Base-by-base conservation (phyloP, 1,139 yeast species). In the Candida sojae region DNA sequence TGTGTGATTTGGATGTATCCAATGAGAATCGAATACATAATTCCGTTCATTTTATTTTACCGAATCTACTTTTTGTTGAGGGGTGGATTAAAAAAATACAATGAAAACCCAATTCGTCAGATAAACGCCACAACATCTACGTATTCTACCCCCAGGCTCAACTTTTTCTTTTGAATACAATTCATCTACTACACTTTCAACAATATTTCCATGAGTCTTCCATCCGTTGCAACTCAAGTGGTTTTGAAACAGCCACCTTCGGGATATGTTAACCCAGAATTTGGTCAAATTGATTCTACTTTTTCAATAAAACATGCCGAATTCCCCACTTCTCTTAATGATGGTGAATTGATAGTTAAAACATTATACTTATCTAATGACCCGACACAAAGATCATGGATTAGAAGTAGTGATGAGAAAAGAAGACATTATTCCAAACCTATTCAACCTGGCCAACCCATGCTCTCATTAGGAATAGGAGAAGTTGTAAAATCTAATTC, bases 361-460 rank as follows among this genome's bases (percentile, higher is more conserved):
- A 63, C 72, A 5, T 54, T 78, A 43, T 75, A 73, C 49, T 59
- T 83, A n/a, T 82, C 88, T 36, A 82, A 84, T 57, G 89, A 84
- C 59, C 88, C 89, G n/a, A 80, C 86, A 9, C 88, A 83, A 60
- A 79, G 84, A 62, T 74, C 77, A 44, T 83, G 87, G 86, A 82
- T 83, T 44, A 71, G 70, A 50, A 71, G 71, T 48, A 69, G 64
- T 48, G 62, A 71, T 12, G 63, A 74, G 12, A 67, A 70, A 4
- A 71, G 66, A 43, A 68, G 75, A 54, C 67, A 73, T 49, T 84
- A 84, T 58, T 65, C 71, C 8, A 69, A 72, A 4, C 82, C 84
- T 11, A 70, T 79, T 17, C 58, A 65, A 39, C 64, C 71, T 44
- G 84, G 83, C 32, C 75, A 75, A 23, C 62, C 69, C 8, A 77